Evolutionary conservation across 805 yeast species (phyloP).

Genomic region (Nakazawaea ishiwadae): DNA sequence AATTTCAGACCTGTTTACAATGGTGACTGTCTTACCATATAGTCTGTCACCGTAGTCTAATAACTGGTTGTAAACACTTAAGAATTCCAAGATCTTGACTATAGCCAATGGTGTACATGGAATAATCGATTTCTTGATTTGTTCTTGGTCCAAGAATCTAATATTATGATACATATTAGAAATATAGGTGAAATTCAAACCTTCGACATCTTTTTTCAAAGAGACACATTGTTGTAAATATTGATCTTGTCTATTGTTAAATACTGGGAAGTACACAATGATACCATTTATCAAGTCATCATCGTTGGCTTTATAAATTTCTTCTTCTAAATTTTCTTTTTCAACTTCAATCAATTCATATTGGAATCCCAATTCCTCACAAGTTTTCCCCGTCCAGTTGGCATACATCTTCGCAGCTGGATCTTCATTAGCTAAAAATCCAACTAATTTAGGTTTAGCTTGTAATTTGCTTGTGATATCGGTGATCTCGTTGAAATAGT

Average conservation of each 20-base stretch:
- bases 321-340: conserved; percentile 82
- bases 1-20: conserved; percentile 92
- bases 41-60: conserved; percentile 87
- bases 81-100: conserved; percentile 86
- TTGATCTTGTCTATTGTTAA: conserved; percentile 92
- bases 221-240: conserved; percentile 90
- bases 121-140: conserved; percentile 72
- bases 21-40: conserved; percentile 87
- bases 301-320: conserved; percentile 74
- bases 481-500: conserved; percentile 68
- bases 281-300: conserved; percentile 82
- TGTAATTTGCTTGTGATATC: conserved; percentile 45
- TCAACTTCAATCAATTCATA: conserved; percentile 70
- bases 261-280: conserved; percentile 96
- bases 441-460: conserved; percentile 73
- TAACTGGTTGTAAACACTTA: conserved; percentile 80
- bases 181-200: conserved; percentile 83
- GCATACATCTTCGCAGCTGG: conserved; percentile 97
- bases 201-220: conserved; percentile 94
- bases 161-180: conserved; percentile 94
- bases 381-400: conserved; percentile 90
- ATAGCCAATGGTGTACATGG: conserved; percentile 97
- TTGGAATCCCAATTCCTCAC: conserved; percentile 78
- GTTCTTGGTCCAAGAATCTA: conserved; percentile 68
- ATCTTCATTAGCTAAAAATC: conserved; percentile 86